phyloP scores from a whole-genome alignment of 805 yeast species.

The Groenewaldozyma salmanticensis region DNA sequence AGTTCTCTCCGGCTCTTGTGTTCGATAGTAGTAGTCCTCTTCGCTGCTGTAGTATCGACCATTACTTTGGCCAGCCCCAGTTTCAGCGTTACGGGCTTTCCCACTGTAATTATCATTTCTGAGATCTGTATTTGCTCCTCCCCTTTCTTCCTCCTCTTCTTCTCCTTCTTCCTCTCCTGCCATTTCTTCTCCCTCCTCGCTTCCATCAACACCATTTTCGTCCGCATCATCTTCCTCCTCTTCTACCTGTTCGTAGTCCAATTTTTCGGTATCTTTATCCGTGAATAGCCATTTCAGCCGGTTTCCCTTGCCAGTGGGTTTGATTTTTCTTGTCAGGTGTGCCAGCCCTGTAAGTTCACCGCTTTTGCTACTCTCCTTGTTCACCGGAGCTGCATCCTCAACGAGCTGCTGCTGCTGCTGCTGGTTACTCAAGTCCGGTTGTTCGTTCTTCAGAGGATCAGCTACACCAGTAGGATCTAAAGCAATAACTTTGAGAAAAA shows the following conservation, averaged over 20 bases:
- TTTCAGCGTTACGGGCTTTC: background rate
- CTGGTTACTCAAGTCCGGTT: background rate
- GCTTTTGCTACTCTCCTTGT: background rate
- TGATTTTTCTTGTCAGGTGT: background rate
- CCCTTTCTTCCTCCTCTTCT: background rate
- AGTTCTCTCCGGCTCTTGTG: background rate
- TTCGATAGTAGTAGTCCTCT: background rate
- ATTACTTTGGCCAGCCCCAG: no score
- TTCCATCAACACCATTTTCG: background rate
- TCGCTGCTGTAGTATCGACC: background rate
- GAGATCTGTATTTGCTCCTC: no score
- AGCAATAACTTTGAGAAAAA: background rate
- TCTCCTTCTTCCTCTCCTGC: background rate
- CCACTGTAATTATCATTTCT: no score
- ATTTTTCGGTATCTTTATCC: background rate
- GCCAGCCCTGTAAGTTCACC: background rate
- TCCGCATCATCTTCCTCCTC: conserved; percentile 4
- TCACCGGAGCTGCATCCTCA: background rate
- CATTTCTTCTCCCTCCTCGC: background rate
- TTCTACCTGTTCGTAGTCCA: background rate
- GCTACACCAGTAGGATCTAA: background rate
- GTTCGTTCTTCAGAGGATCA: background rate
- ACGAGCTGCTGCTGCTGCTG: background rate
- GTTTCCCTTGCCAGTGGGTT: background rate
- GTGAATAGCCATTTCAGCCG: background rate